Base-by-base conservation (phyloP, 2,329 filamentous ascomycete species). In the Scedosporium aurantiacum region DNA sequence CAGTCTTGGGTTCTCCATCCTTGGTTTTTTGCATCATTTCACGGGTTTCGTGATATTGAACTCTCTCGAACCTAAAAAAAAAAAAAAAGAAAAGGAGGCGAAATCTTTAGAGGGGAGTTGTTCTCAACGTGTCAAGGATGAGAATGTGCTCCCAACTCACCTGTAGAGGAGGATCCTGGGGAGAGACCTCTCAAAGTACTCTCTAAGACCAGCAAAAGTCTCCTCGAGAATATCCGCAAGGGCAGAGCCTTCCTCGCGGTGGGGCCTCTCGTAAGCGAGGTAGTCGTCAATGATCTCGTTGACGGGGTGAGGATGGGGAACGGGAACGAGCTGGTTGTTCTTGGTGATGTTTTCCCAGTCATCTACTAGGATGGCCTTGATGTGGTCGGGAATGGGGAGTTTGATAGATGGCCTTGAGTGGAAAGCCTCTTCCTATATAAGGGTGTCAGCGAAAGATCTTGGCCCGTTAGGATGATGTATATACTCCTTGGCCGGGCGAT, bases 261-360 rank as follows among this genome's bases (percentile, higher is more conserved):
- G 86, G 32, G 81, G 81, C 64, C 79, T 82, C 76, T 91, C 88
- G 68, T 86, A 84, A 1, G 81, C 80, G 61, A 87, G 79, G 72
- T 97, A 99, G 65, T 93, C 88, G 57, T 91, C 82, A 16, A 99
- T 77, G 64, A 99, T 90, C 65, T 84, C 77, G 65, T 82, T 84
- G 63, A 94, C 90, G 1, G 93, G 85, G 59, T 87, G 83, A 28
- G 81, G 79, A 56, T 91, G 87, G 0, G 94, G 94, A 16, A 99
- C 79, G 1, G 90, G 87, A 37, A 97, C 90, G 3, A 97, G 85
- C 70, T 93, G 90, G 67, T 91, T 85, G 71, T 95, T 94, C 76
- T 97, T 97, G 62, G 94, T 99, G 64, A 99, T 86, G 68, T 97
- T 96, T 74, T 99, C 94, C 94, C 94, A 99, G 73, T 99, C 94